Evolutionary conservation across 805 yeast species (phyloP).

Genomic region (Candida vartiovaarae): DNA sequence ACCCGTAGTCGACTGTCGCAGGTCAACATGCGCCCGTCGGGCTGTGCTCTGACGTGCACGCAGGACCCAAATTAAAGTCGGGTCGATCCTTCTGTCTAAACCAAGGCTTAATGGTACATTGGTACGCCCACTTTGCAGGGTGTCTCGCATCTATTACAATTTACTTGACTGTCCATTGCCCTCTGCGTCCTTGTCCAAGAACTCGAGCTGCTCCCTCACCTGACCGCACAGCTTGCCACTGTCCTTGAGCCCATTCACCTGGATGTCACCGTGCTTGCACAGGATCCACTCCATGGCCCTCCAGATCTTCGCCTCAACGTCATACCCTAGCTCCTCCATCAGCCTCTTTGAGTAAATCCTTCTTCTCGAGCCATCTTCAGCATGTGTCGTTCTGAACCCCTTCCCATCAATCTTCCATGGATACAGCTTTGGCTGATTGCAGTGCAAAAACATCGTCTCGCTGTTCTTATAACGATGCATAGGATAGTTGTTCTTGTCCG

Average conservation of each 20-base stretch:
- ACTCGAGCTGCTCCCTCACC: slow-evolving; percentile 29
- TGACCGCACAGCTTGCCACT: slow-evolving; percentile 33
- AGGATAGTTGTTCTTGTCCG: slow-evolving; percentile 14
- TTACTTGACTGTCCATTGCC: background rate
- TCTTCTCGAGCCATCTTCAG: slow-evolving; percentile 15
- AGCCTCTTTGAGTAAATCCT: slow-evolving; percentile 16
- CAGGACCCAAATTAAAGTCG: no score
- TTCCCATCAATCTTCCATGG: slow-evolving; percentile 25
- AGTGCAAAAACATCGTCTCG: slow-evolving; percentile 23
- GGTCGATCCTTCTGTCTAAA: no score
- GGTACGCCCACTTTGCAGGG: no score
- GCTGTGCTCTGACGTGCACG: no score
- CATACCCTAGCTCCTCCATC: slow-evolving; percentile 21
- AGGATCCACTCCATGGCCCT: slow-evolving; percentile 22
- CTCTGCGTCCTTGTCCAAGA: background rate
- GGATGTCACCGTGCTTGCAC: slow-evolving; percentile 28
- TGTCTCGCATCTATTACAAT: no score
- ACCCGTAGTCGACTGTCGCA: no score
- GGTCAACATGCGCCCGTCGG: no score
- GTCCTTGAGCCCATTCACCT: slow-evolving; percentile 31
- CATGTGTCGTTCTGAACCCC: slow-evolving; percentile 20
- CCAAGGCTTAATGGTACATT: no score
- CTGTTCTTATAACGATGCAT: slow-evolving; percentile 17
- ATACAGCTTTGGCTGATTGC: slow-evolving; percentile 24
- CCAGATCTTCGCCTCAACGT: slow-evolving; percentile 25